phyloP scores from a whole-genome alignment of 495 filamentous ascomycete genomes.

The Penicillium pancosmium region DNA sequence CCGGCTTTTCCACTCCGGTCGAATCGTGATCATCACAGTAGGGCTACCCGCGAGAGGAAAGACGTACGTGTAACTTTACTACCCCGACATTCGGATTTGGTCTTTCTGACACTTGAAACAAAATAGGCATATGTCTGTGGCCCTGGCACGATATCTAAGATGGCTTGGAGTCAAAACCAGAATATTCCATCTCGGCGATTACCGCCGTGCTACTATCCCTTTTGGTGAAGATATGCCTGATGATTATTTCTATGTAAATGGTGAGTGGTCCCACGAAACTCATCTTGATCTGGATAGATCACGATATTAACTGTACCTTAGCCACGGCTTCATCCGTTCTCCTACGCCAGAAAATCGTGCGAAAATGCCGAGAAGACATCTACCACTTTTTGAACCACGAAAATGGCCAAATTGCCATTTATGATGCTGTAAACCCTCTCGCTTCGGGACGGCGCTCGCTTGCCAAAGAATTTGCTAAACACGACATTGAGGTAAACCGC shows the following conservation, averaged over 20 bases:
- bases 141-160: slow-evolving; percentile 89
- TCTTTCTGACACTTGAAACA: slow-evolving; percentile 3
- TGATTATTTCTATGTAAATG: slow-evolving; percentile 97
- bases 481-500: slow-evolving; percentile 78
- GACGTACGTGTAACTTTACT: slow-evolving; percentile 63
- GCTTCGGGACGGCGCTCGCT: slow-evolving; percentile 80
- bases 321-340: slow-evolving; percentile 84
- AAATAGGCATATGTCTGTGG: slow-evolving; percentile 87
- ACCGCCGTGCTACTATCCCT: slow-evolving; percentile 87
- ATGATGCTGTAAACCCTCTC: slow-evolving; percentile 97
- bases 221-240: slow-evolving; percentile 85
- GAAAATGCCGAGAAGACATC: slow-evolving; percentile 96
- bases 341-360: slow-evolving; percentile 92
- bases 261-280: slow-evolving; percentile 30
- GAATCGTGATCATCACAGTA: slow-evolving; percentile 96
- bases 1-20: slow-evolving; percentile 92
- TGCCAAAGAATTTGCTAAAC: slow-evolving; percentile 94
- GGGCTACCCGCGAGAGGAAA: slow-evolving; percentile 95
- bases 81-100: slow-evolving; percentile 7
- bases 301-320: slow-evolving; percentile 27
- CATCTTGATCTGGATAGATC: not conserved
- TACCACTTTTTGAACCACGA: slow-evolving; percentile 95
- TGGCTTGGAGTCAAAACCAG: slow-evolving; percentile 99
- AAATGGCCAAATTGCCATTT: slow-evolving; percentile 98
- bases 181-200: slow-evolving; percentile 97